phyloP scores from a whole-genome alignment of 2,329 filamentous ascomycete genomes.

The Myriangium duriaei region DNA sequence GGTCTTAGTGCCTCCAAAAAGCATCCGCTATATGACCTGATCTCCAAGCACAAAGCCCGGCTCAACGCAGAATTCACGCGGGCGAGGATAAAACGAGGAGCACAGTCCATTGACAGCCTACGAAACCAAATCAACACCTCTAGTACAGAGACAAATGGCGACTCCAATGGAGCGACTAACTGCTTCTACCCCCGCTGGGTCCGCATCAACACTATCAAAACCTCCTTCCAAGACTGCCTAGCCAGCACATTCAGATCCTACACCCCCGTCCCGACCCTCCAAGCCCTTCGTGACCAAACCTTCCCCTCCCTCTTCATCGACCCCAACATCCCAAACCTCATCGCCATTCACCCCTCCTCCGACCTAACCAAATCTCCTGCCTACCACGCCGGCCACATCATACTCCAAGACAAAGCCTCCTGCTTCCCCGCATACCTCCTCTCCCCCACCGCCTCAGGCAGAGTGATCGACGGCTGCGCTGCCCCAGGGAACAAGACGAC shows the following conservation, averaged over 20 bases:
- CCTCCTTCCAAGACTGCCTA: conserved; percentile 59
- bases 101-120: conserved; percentile 55
- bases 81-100: conserved; percentile 58
- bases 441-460: conserved; percentile 55
- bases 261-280: conserved; percentile 41
- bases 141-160: conserved; percentile 19
- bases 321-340: conserved; percentile 64
- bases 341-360: conserved; percentile 60
- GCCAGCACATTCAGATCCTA: conserved; percentile 59
- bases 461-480: conserved; percentile 84
- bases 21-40: conserved; percentile 62
- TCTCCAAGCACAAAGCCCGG: conserved; percentile 72
- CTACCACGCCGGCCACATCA: conserved; percentile 66
- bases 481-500: conserved; percentile 97
- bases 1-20: conserved; percentile 70
- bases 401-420: conserved; percentile 91
- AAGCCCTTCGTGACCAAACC: conserved; percentile 35
- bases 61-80: conserved; percentile 73
- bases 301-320: conserved; percentile 57
- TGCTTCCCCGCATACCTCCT: conserved; percentile 91
- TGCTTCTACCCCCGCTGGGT: conserved; percentile 76
- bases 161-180: conserved; percentile 26
- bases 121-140: conserved; percentile 43
- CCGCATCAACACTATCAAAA: conserved; percentile 68
- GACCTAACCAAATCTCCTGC: conserved; percentile 63